Evolutionary conservation across 208 protist species (phyloP).

Genomic region (Leishmania turanica): DNA sequence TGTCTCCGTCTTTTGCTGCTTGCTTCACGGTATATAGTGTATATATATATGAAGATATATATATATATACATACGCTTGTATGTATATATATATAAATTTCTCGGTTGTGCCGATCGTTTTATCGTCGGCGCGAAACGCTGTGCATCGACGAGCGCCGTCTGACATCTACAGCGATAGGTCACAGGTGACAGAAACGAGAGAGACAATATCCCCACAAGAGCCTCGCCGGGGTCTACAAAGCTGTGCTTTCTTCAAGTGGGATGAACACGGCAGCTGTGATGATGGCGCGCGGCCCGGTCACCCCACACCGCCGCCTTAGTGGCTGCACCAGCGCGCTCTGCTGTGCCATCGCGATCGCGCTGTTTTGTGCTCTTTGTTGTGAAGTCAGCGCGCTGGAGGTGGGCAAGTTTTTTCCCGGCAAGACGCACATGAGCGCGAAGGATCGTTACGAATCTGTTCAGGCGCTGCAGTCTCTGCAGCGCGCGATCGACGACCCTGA

Average conservation of each 20-base stretch:
- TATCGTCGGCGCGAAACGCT: too few species aligned
- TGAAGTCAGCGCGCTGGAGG: neutral
- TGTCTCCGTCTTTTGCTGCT: neutral
- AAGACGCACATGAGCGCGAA: neutral
- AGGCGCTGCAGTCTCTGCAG: neutral
- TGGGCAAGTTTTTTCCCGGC: neutral
- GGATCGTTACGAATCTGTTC: neutral
- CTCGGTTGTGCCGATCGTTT: too few species aligned
- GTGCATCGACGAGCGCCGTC: neutral
- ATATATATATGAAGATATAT: too few species aligned
- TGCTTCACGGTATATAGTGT: too few species aligned
- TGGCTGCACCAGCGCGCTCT: neutral
- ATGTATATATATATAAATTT: neutral
- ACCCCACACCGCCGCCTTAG: neutral
- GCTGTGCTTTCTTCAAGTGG: neutral
- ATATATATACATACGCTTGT: neutral
- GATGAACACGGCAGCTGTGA: neutral
- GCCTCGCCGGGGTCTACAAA: neutral
- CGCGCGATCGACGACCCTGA: neutral
- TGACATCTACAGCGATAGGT: neutral
- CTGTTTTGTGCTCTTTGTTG: slow-evolving; percentile 1
- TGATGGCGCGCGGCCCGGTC: neutral
- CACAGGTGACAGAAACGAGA: neutral
- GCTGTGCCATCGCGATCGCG: neutral
- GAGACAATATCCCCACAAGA: neutral